Evolutionary conservation across 2,329 filamentous ascomycete species (phyloP), one percentile per base, ranked within the genome.

Genomic region (Lachnellula cervina): DNA sequence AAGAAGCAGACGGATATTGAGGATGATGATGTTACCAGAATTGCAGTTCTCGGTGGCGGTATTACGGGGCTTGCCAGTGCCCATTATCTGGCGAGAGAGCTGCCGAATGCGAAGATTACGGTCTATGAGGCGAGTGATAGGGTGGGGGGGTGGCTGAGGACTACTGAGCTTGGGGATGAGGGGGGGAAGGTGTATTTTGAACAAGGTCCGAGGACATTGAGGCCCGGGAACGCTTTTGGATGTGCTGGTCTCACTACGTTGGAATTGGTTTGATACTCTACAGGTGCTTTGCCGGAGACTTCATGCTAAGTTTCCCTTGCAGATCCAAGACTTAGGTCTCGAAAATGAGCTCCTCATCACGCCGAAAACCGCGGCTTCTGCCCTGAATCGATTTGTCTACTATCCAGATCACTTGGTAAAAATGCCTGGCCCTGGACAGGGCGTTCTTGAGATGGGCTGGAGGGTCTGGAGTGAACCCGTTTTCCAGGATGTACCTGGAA

Each of bases 111-210:
- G 35, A 83, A 84, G 51, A 84, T 99, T 66, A 94, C 89, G 0
- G 69, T 99, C 9, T 96, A 90, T 71, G 94, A 99, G 70, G 80
- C 80, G 19, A 80, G 77, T 28, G 69, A 80, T 21, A 78, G 83
- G 19, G 70, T 93, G 0, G 94, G 94, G 44, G 94, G 94, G 46
- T 97, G 92, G 92, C 77, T 97, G 42, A 75, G 84, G 60, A 90
- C 88, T 1, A 80, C 86, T 62, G 74, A 74, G 50, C 77, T 88
- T 13, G 71, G 81, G 1, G 80, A 88, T 14, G 69, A 73, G 4
- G 77, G 80, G 38, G 88, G 83, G 16, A 77, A 79, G 3, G 80
- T 96, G 35, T 72, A 89, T 28, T 90, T 97, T 66, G 93, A 99
- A 74, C 81, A 83, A 62, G 94, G 93, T 0, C 89, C 94, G 21